Evolutionary conservation across 129 eudicot species (phyloP).

Genomic region (Tanacetum coccineum): DNA sequence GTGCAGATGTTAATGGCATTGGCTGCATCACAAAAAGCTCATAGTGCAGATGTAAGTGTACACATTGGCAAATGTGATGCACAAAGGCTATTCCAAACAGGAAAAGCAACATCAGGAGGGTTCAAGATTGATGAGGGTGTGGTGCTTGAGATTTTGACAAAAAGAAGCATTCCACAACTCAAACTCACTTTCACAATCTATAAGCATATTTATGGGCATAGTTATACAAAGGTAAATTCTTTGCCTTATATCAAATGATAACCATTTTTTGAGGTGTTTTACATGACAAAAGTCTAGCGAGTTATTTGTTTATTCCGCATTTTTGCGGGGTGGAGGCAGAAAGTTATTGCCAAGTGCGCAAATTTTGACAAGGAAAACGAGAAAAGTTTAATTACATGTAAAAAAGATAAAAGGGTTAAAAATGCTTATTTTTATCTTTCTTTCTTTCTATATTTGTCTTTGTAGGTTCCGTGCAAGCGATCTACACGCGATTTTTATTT

Average conservation of each 20-base stretch:
- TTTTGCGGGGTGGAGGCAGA: no score
- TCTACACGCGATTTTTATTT: no score
- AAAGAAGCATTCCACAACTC: slow-evolving; percentile 74
- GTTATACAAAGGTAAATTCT: slow-evolving; percentile 54
- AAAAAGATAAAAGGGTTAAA: not conserved
- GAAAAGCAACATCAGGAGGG: slow-evolving; percentile 54
- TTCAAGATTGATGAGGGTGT: slow-evolving; percentile 57
- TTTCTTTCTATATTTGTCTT: no score
- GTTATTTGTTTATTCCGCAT: no score
- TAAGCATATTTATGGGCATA: slow-evolving; percentile 74
- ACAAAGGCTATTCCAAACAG: slow-evolving; percentile 67
- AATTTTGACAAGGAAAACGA: no score
- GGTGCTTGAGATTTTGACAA: slow-evolving; percentile 71
- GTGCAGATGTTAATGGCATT: slow-evolving; percentile 67
- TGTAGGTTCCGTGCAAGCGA: no score
- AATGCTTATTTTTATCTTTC: not conserved
- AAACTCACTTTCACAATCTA: slow-evolving; percentile 56
- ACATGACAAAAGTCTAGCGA: not conserved
- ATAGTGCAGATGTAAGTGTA: slow-evolving; percentile 54
- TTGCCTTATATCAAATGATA: not conserved
- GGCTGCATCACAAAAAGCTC: slow-evolving; percentile 85
- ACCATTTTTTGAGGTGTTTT: not conserved
- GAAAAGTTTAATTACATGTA: no score
- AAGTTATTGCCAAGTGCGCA: no score
- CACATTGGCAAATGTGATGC: slow-evolving; percentile 84